Base-by-base conservation (phyloP, 208 protist genomes). In the Acanthamoeba castellanii region DNA sequence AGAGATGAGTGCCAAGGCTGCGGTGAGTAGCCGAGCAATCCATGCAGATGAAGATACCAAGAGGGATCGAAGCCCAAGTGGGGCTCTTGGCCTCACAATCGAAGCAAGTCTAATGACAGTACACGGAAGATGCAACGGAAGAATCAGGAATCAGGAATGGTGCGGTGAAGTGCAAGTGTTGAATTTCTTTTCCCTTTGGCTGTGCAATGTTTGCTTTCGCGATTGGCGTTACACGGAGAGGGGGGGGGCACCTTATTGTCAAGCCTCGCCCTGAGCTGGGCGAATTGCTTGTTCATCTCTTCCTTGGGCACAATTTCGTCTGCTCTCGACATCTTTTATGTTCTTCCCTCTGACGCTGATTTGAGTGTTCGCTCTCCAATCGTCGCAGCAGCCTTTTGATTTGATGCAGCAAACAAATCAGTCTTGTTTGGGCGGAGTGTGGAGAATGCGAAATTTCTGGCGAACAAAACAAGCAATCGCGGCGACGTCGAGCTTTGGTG, bases 1-100 rank as follows among this genome's bases (percentile, higher is more conserved):
- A 98, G 87, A 99, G 97, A 96, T 99, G 99, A 55, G 99, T 98
- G 59, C 99, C 99, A 78, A 99, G 97, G 42, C 97, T 97, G 78
- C 99, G 98, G 96, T 99, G 99, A 16, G 97, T 96, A 52, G 98
- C 98, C 50, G 98, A 98, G 97, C 99, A 99, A 85, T 99, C 98
- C 96, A 99, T 98, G 97, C 99, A 99, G 74, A 99, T 97, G 93
- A 99, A 99, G 85, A 99, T 98, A 92, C 99, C 99, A 95, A 98
- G 99, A 3, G 98, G 98, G 34, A 99, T 97, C 76, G 98, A 99
- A 66, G 98, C 98, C 99, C 99, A 99, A 78, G 97, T 99, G 18
- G 99, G 99, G 87, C 98, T 99, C 95, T 99, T 99, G 84, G 98
- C 97, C 50, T 96, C 95, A 96, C 99, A 99, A 97, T 99, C 99